Percentiles rank a stretch among this genome's conserved stretches.
Evolutionary conservation across 257 asterid species (phyloP).

Genomic region (Solanum lycopersicoides): DNA sequence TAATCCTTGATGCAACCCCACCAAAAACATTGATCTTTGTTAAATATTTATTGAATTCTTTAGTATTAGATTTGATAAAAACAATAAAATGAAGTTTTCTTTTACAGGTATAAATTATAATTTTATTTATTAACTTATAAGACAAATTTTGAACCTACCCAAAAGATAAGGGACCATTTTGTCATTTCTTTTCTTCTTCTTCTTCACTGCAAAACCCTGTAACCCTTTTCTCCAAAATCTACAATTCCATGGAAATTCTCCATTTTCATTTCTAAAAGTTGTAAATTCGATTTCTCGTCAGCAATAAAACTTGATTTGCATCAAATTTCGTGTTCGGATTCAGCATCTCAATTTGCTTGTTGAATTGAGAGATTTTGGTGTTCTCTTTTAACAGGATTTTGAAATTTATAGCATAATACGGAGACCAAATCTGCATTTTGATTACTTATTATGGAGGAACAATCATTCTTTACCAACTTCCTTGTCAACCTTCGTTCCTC

Average conservation of each 20-base stretch:
- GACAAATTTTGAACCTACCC: background rate
- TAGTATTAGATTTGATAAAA: background rate
- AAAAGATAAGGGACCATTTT: background rate
- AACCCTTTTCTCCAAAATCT: background rate
- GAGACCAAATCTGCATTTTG: background rate
- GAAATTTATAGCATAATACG: background rate
- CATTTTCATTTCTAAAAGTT: background rate
- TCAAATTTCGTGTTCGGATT: background rate
- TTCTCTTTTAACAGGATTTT: background rate
- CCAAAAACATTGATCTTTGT: background rate
- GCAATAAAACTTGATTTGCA: background rate
- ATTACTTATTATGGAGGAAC: slow-evolving; percentile 37
- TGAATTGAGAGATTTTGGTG: background rate
- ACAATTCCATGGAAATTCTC: background rate
- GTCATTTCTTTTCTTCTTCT: background rate
- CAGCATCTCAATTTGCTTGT: background rate
- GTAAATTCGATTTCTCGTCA: background rate
- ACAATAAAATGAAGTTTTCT: background rate
- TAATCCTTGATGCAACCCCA: background rate
- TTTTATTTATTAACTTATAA: too few relatives aligned
- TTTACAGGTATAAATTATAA: too few relatives aligned
- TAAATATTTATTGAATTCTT: background rate
- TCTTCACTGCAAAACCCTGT: background rate
- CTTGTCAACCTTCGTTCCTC: slow-evolving; percentile 58
- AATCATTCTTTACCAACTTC: slow-evolving; percentile 43